Conservation (phyloP, 1,284 basidiomycete genomes). For the Phlebopus sp. region DNA sequence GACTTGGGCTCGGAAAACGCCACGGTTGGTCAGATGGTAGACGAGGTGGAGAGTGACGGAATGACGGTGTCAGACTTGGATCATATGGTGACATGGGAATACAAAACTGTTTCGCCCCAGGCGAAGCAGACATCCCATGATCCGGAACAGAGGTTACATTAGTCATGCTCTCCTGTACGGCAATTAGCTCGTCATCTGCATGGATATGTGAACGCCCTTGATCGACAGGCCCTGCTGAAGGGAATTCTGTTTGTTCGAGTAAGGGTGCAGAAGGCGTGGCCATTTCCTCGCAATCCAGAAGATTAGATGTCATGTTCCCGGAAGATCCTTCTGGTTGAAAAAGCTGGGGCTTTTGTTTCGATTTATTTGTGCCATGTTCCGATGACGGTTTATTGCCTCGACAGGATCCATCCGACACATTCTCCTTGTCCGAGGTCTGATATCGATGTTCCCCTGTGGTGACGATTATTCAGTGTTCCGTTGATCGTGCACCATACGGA, state of each 20-base stretch:
- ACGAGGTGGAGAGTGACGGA: slow-evolving; percentile 68
- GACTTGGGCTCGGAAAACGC: slow-evolving; percentile 70
- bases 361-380: slow-evolving; percentile 17
- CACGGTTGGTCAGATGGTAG: slow-evolving; percentile 72
- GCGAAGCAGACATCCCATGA: slow-evolving; percentile 19
- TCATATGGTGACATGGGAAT: slow-evolving; percentile 69
- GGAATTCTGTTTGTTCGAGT: slow-evolving; percentile 16
- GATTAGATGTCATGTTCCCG: slow-evolving; percentile 12
- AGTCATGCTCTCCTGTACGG: background rate
- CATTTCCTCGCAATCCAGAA: slow-evolving; percentile 10
- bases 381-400: slow-evolving; percentile 24
- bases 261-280: slow-evolving; percentile 7
- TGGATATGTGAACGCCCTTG: slow-evolving; percentile 4
- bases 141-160: no score
- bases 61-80: slow-evolving; percentile 66
- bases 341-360: slow-evolving; percentile 23
- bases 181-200: slow-evolving; percentile 2
- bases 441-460: slow-evolving; percentile 33
- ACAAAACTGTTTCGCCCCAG: slow-evolving; percentile 16
- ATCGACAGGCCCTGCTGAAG: slow-evolving; percentile 12
- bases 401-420: slow-evolving; percentile 31
- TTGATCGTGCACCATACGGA: background rate
- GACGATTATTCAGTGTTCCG: slow-evolving; percentile 14
- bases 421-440: slow-evolving; percentile 31
- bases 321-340: slow-evolving; percentile 14